Conservation (phyloP, 768 basidiomycete species). For the Russula brevipes region DNA sequence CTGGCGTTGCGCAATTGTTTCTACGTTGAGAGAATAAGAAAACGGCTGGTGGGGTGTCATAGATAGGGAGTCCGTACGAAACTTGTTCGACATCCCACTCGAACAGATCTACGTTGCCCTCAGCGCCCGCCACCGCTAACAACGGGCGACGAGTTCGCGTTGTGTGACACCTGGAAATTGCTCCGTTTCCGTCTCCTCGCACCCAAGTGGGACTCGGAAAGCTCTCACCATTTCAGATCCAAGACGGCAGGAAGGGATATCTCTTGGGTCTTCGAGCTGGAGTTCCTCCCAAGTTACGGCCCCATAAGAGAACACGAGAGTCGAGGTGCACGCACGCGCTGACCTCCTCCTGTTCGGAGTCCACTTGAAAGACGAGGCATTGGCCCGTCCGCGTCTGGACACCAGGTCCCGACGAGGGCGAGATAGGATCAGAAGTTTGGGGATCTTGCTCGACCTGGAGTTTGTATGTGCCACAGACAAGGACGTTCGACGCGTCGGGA, state of each 20-base stretch:
- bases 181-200: not conserved
- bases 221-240: conserved; percentile 87
- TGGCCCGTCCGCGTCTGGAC: conserved; percentile 56
- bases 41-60: not conserved
- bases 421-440: not conserved
- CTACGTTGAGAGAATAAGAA: conserved; percentile 13
- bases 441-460: conserved; percentile 41
- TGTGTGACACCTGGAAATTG: conserved; percentile 52
- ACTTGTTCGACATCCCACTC: conserved; percentile 51
- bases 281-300: not conserved
- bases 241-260: conserved; percentile 75
- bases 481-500: conserved; percentile 49
- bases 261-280: conserved; percentile 56
- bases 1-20: conserved; percentile 36
- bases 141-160: conserved; percentile 39
- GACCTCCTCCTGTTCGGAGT: conserved; percentile 35
- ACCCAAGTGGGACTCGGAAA: not conserved
- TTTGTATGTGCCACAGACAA: conserved; percentile 92
- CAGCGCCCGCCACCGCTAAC: conserved; percentile 78
- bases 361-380: conserved; percentile 61
- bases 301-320: no score
- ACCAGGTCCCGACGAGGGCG: not conserved
- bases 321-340: conserved; percentile 22
- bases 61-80: conserved; percentile 7
- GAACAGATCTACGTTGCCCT: conserved; percentile 69